Percentiles rank a stretch among this genome's conserved stretches.
These are phyloP conservation scores for Cercophora sp. DNA, from an alignment of 495 filamentous ascomycete species.

Conservation along the genomic window DNA sequence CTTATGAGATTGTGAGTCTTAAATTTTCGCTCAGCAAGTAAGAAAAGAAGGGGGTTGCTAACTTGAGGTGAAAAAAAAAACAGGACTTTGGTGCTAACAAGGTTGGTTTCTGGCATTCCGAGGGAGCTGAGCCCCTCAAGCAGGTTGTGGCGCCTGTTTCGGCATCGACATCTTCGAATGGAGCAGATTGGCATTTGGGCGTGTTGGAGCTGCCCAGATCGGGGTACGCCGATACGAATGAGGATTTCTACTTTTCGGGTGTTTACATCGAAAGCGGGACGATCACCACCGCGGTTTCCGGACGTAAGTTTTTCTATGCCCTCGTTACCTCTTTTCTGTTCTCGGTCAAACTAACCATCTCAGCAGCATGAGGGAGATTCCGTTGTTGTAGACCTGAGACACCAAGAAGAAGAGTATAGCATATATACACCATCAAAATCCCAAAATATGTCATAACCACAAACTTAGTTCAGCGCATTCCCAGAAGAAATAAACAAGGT, in stretches of 20 bases:
- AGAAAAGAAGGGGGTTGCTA: too few relatives aligned
- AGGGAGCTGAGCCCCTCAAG: conserved; percentile 52
- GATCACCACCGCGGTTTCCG: conserved; percentile 56
- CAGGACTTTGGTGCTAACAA: conserved; percentile 55
- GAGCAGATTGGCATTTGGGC: conserved; percentile 71
- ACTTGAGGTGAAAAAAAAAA: not conserved
- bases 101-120: conserved; percentile 68
- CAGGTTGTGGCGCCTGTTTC: conserved; percentile 55
- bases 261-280: conserved; percentile 64
- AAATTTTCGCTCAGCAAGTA: too few relatives aligned
- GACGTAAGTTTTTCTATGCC: conserved; percentile 21
- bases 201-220: conserved; percentile 61
- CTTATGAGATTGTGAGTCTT: conserved; percentile 54
- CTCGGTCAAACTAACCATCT: too few relatives aligned
- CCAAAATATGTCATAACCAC: too few relatives aligned
- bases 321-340: not conserved
- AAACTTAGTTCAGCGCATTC: conserved; percentile 17
- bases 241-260: conserved; percentile 73
- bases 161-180: conserved; percentile 60
- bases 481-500: conserved; percentile 44
- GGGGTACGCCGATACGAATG: conserved; percentile 45
- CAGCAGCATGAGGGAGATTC: too few relatives aligned
- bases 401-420: too few relatives aligned
- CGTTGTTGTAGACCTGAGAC: too few relatives aligned
- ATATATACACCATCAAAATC: too few relatives aligned